These are phyloP conservation scores for Leptographium flavum DNA, from an alignment of 2,329 filamentous ascomycete species.

Conservation along the genomic window DNA sequence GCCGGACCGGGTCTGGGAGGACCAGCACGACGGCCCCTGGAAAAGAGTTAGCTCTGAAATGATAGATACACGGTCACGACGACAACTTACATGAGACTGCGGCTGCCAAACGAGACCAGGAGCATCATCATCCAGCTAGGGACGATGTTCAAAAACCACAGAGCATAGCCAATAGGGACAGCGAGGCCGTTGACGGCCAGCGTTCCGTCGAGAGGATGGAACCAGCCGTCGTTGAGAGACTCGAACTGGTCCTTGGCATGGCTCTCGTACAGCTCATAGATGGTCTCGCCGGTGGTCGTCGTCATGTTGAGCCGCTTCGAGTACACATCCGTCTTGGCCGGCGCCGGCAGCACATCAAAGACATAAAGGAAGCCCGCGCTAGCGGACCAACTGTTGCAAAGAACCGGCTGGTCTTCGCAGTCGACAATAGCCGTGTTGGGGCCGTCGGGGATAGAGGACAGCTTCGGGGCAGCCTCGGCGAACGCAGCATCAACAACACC, in stretches of 20 bases:
- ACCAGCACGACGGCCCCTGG: constrained; percentile 7
- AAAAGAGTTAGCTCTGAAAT: constrained; percentile 4
- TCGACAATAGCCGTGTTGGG: constrained; percentile 57
- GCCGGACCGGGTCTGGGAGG: neutral
- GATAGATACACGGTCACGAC: constrained; percentile 5
- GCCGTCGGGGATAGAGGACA: constrained; percentile 43
- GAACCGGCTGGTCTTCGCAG: constrained; percentile 59
- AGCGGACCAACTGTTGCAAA: constrained; percentile 62
- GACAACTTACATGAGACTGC: constrained; percentile 63
- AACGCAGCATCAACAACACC: constrained; percentile 47
- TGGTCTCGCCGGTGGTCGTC: constrained; percentile 47
- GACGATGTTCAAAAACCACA: constrained; percentile 52
- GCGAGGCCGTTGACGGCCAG: constrained; percentile 47
- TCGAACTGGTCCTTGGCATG: constrained; percentile 24
- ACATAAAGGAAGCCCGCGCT: constrained; percentile 51
- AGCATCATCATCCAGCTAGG: constrained; percentile 72
- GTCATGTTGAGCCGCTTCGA: constrained; percentile 56
- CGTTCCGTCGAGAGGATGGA: constrained; percentile 62
- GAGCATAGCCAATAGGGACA: constrained; percentile 50
- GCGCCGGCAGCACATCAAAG: constrained; percentile 51
- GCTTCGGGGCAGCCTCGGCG: constrained; percentile 49
- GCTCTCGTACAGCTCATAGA: constrained; percentile 45
- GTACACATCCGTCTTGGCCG: constrained; percentile 49
- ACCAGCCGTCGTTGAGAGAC: constrained; percentile 46
- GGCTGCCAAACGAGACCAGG: constrained; percentile 55